Base-by-base conservation (phyloP, 805 yeast species). In the Saturnispora ahearnii region DNA sequence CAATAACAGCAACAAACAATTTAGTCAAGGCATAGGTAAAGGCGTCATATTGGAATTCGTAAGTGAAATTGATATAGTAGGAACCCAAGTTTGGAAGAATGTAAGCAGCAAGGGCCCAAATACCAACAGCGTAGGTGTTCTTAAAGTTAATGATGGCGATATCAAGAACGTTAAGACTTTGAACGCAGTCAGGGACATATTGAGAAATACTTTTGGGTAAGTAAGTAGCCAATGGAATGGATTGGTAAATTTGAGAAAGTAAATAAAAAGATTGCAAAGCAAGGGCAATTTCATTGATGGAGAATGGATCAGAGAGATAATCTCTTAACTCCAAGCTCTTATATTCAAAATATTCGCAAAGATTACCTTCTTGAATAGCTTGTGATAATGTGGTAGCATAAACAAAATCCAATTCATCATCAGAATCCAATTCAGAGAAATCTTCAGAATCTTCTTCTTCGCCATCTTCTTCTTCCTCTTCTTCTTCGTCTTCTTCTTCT, bases 391-490 rank as follows among this genome's bases (percentile, higher is more conserved):
- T 24, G 8, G 50, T 51, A 10, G 44, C 43, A 32, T 42, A 51
- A 13, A 45, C 53, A 26, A 34, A 47, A 29, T 53, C 58, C 12
- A 36, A 37, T 10, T 53, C 59, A 5, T 55, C 59, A 10, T 49
- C 49, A 18, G 48, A 56, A 6, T 51, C 54, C 8, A 41, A 45
- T 32, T 93, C 93, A 50, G 81, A 73, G 54, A 84, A 86, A 61
- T 87, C 53, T n/a, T 41, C 49, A 9, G 42, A 48, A 10, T 49
- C 44, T 4, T 32, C 41, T 13, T 45, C 48, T 3, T 42, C 51
- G 3, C 45, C 48, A 4, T 49, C 50, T 8, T 15, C 93, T 41
- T 87, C 77, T 65, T 87, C 96, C 44, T 79, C 89, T 49, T 10
- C 45, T 15, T 30, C 45, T 11, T 10, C 45, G 3, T 12, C 59